Conservation (phyloP, 2,329 filamentous ascomycete genomes). For the Penicillium rolfsii region DNA sequence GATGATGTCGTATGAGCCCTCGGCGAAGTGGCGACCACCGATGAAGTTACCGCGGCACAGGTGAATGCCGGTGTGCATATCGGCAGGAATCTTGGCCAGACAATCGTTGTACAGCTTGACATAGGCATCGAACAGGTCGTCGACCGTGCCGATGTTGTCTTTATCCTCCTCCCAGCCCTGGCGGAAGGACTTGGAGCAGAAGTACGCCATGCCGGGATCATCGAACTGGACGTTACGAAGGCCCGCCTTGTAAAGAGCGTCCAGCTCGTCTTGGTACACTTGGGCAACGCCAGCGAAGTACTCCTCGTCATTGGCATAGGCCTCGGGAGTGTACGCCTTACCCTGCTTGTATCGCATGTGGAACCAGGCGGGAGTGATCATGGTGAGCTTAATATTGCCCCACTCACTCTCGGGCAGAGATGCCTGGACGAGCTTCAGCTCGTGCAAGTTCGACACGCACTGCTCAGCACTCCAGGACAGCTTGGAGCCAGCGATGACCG, state of each 20-base stretch:
- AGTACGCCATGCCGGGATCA: slow-evolving; percentile 70
- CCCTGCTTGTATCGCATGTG: slow-evolving; percentile 65
- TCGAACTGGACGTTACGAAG: slow-evolving; percentile 69
- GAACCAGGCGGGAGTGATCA: slow-evolving; percentile 70
- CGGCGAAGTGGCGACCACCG: slow-evolving; percentile 66
- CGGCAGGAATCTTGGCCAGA: slow-evolving; percentile 63
- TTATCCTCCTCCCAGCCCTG: slow-evolving; percentile 69
- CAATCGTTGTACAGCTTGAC: slow-evolving; percentile 76
- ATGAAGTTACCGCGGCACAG: slow-evolving; percentile 71
- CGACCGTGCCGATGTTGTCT: slow-evolving; percentile 68
- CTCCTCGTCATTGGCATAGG: slow-evolving; percentile 61
- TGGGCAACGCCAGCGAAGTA: slow-evolving; percentile 68
- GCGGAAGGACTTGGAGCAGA: slow-evolving; percentile 73
- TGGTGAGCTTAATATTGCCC: slow-evolving; percentile 68
- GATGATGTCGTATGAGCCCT: slow-evolving; percentile 69
- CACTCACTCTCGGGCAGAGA: slow-evolving; percentile 61
- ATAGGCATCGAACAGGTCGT: slow-evolving; percentile 74
- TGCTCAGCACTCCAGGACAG: slow-evolving; percentile 24
- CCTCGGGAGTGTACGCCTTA: slow-evolving; percentile 59
- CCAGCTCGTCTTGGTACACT: slow-evolving; percentile 65
- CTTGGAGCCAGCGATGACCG: slow-evolving; percentile 32
- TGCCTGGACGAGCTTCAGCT: slow-evolving; percentile 27
- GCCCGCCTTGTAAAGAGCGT: slow-evolving; percentile 63
- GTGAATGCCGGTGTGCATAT: slow-evolving; percentile 78
- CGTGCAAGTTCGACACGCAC: slow-evolving; percentile 29